These are phyloP conservation scores for Pyrenochaeta sp. DNA, from an alignment of 2,329 filamentous ascomycete species.

Conservation along the genomic window DNA sequence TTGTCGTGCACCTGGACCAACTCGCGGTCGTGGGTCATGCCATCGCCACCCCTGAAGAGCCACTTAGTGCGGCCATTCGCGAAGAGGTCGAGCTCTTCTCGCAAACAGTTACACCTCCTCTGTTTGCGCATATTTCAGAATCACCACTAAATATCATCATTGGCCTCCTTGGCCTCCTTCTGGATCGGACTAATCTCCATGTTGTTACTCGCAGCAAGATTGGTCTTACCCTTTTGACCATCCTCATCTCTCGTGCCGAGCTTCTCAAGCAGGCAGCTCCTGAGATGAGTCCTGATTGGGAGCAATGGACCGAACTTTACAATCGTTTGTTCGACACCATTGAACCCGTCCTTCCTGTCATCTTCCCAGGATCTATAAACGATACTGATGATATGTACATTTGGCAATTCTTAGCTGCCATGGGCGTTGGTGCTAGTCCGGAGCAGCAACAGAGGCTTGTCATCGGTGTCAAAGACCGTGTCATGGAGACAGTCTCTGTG, in stretches of 20 bases:
- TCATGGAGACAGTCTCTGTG: conserved; percentile 91
- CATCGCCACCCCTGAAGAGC: conserved; percentile 75
- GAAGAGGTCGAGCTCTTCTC: conserved; percentile 94
- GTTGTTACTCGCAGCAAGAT: conserved; percentile 86
- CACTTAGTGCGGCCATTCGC: conserved; percentile 72
- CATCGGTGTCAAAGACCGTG: conserved; percentile 94
- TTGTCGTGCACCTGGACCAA: conserved; percentile 89
- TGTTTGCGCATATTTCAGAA: conserved; percentile 90
- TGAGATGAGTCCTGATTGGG: conserved; percentile 69
- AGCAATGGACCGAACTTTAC: conserved; percentile 84
- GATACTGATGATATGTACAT: conserved; percentile 94
- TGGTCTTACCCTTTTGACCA: conserved; percentile 87
- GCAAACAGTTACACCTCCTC: conserved; percentile 83
- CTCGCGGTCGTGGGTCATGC: conserved; percentile 88
- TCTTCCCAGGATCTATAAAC: conserved; percentile 92
- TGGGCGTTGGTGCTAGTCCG: conserved; percentile 90
- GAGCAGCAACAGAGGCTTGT: conserved; percentile 96
- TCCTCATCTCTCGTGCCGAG: conserved; percentile 92
- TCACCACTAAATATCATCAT: conserved; percentile 90
- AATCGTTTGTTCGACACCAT: conserved; percentile 86
- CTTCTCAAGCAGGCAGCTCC: conserved; percentile 84
- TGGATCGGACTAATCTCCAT: conserved; percentile 81
- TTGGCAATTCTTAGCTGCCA: conserved; percentile 96
- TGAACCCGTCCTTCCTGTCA: conserved; percentile 80
- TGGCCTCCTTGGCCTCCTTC: conserved; percentile 84